A percentile compares a stretch with the other conserved stretches of the same genome.
phyloP scores from a whole-genome alignment of 768 basidiomycete genomes.

The Russula earlei region DNA sequence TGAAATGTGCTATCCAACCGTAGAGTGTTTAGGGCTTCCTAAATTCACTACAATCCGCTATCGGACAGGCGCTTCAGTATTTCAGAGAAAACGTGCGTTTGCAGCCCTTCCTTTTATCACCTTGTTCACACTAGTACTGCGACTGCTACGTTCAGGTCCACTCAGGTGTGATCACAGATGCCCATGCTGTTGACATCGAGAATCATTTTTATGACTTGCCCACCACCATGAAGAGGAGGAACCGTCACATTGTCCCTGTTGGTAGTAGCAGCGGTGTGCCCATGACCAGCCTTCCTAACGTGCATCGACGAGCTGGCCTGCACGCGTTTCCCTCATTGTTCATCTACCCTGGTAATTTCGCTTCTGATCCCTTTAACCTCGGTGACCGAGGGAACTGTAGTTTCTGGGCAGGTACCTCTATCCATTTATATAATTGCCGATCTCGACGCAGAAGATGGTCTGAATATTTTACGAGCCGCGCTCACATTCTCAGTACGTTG shows the following conservation, averaged over 20 bases:
- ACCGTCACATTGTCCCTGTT: slow-evolving; percentile 58
- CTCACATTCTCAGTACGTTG: slow-evolving; percentile 52
- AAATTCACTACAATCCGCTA: slow-evolving; percentile 50
- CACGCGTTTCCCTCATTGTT: slow-evolving; percentile 37
- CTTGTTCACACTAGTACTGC: slow-evolving; percentile 1
- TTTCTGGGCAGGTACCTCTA: slow-evolving; percentile 28
- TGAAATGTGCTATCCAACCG: not conserved
- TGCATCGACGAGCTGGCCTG: slow-evolving; percentile 42
- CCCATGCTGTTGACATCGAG: slow-evolving; percentile 39
- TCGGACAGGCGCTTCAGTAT: slow-evolving; percentile 49
- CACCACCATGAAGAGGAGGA: slow-evolving; percentile 58
- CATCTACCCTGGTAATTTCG: slow-evolving; percentile 51
- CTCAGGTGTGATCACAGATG: slow-evolving; percentile 45
- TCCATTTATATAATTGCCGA: slow-evolving; percentile 67
- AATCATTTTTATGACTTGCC: slow-evolving; percentile 91
- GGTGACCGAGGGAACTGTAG: slow-evolving; percentile 23
- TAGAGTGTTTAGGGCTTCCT: slow-evolving; percentile 47
- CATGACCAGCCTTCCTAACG: slow-evolving; percentile 46
- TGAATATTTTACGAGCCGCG: slow-evolving; percentile 52
- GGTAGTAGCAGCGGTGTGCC: slow-evolving; percentile 37
- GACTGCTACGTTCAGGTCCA: slow-evolving; percentile 36
- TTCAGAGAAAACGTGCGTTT: slow-evolving; percentile 61
- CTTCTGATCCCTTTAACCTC: not conserved
- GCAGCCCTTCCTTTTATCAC: not conserved
- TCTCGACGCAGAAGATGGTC: slow-evolving; percentile 54